Base-by-base conservation (phyloP, 2,329 filamentous ascomycete species). In the Aspergillus neoniger region DNA sequence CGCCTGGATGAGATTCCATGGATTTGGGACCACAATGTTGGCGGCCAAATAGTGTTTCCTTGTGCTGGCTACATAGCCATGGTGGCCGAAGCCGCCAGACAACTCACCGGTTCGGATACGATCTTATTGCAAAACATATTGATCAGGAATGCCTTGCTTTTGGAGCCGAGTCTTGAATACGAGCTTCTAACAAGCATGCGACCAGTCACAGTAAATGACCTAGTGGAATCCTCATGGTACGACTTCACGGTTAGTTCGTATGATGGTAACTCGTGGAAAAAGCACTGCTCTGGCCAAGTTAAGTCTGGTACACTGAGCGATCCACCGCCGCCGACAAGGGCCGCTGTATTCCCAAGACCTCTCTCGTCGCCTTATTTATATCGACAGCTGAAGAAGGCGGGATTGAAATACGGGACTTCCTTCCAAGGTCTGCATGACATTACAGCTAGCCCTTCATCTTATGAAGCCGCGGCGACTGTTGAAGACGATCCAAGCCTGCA, bases 121-220 rank as follows among this genome's bases (percentile, higher is more conserved):
- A 59, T 51, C 30, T 52, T 57, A 1, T n/a, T 62, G 4, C 25
- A 48, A 17, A 53, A 57, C 23, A 32, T 53, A 17, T 49, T 30
- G 8, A 41, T 48, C 4, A 51, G 8, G 36, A 58, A 32, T 14
- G 50, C 32, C 28, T 54, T 44, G 23, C 55, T 32, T 32, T 52
- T 17, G 38, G 60, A 28, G 39, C 55, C 5, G 23, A 50, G 8
- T 39, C 25, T 9, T 38, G 57, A 28, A 41, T 55, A 56, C 1
- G 67, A 69, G 41, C 23, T 68, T 9, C 48, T 65, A 3, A 67
- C 64, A 9, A 55, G 21, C 6, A n/a, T 66, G 3, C 48, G 58
- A n/a, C 60, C 57, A 2, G 7, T 48, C 2, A 47, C 47, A 12
- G 15, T 65, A 0, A 59, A 54, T 6, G 49, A 57, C 7, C 25